Conservation (phyloP, 169 alveolate species). For the Eimeria zaria region DNA sequence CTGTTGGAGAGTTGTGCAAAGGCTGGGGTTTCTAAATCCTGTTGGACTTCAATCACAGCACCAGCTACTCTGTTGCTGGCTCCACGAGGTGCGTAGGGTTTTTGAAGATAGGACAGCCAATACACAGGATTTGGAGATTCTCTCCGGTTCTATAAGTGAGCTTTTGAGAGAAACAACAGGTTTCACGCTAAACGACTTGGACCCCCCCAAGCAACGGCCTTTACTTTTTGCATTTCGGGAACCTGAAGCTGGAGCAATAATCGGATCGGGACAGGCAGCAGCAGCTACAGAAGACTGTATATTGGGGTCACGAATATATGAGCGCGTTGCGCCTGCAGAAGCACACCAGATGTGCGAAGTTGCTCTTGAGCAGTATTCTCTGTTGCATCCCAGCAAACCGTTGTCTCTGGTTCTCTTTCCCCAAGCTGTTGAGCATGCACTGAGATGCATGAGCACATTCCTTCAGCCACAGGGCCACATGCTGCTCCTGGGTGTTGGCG, state of each 20-base stretch:
- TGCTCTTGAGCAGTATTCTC: constrained; percentile 91
- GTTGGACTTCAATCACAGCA: constrained; percentile 8
- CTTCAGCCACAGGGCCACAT: constrained; percentile 98
- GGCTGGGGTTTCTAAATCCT: constrained; percentile 6
- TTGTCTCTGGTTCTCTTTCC: constrained; percentile 95
- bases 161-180: constrained; percentile 38
- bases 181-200: constrained; percentile 22
- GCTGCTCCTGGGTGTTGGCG: constrained; percentile 98
- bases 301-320: constrained; percentile 39
- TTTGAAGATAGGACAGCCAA: constrained; percentile 97
- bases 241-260: not conserved
- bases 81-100: constrained; percentile 98
- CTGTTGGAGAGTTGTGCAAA: constrained; percentile 72
- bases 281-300: constrained; percentile 24
- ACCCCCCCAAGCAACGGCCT: constrained; percentile 50
- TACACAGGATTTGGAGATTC: constrained; percentile 90
- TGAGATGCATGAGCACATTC: constrained; percentile 96
- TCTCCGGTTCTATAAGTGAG: constrained; percentile 3
- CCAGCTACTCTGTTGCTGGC: constrained; percentile 93
- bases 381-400: constrained; percentile 88
- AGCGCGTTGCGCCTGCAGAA: constrained; percentile 38
- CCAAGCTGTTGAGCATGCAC: constrained; percentile 97
- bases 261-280: not conserved
- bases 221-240: constrained; percentile 58
- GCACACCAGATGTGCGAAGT: constrained; percentile 80